Evolutionary conservation across 768 basidiomycete genomes (phyloP).

Genomic region (Kwoniella botswanensis): DNA sequence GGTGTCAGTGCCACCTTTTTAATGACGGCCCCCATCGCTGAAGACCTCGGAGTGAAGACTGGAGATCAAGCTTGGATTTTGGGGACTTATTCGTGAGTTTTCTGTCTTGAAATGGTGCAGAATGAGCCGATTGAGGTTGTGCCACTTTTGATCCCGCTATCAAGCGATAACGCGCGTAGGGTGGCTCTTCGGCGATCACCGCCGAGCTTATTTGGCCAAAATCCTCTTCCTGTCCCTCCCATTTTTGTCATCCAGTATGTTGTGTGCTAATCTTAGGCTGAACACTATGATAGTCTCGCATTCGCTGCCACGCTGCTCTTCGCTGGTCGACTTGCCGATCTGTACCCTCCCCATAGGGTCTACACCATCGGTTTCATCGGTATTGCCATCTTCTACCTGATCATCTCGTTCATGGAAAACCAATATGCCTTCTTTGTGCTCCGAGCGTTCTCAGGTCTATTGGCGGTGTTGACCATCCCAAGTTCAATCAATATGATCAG

Average conservation of each 20-base stretch:
- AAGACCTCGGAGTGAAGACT: conserved; percentile 39
- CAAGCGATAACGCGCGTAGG: too few species aligned
- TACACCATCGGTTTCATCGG: conserved; percentile 54
- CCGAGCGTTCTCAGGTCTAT: conserved; percentile 49
- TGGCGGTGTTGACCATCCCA: conserved; percentile 53
- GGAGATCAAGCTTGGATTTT: conserved; percentile 50
- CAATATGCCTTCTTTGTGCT: conserved; percentile 54
- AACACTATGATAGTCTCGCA: conserved; percentile 3
- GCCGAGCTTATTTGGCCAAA: too few species aligned
- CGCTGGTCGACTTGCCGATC: conserved; percentile 50
- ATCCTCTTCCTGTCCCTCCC: too few species aligned
- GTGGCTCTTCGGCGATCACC: too few species aligned
- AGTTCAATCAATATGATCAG: conserved; percentile 52
- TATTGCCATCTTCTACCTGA: conserved; percentile 52
- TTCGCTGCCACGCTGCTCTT: conserved; percentile 36
- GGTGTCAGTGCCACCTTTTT: conserved; percentile 51
- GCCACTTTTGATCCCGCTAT: too few species aligned
- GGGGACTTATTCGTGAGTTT: conserved; percentile 44
- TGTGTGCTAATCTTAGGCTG: background rate
- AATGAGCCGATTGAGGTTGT: background rate
- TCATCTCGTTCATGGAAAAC: conserved; percentile 52
- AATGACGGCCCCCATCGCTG: conserved; percentile 51
- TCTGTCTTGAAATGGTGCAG: background rate
- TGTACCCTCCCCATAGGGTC: conserved; percentile 49
- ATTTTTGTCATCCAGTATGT: background rate